Conservation (phyloP, 176 grass and related monocot genomes). For the Olyra latifolia region DNA sequence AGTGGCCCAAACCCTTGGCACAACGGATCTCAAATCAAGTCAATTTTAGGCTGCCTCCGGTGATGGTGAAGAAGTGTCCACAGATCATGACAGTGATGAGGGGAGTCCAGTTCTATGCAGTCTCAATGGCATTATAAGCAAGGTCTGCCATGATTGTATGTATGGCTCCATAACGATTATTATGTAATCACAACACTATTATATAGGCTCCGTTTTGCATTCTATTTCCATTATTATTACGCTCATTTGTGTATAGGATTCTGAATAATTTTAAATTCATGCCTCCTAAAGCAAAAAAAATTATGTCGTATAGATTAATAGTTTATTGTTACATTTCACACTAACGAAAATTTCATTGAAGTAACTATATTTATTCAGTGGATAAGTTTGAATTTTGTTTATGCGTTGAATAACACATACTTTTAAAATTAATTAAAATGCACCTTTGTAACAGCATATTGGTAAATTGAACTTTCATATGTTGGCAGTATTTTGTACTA, state of each 20-base stretch:
- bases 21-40: slow-evolving; percentile 56
- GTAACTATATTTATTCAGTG: background rate
- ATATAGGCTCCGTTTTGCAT: background rate
- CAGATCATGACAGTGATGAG: slow-evolving; percentile 6
- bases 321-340: background rate
- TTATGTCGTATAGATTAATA: background rate
- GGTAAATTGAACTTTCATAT: background rate
- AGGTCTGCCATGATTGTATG: background rate
- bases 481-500: background rate
- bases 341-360: background rate
- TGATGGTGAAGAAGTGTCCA: background rate
- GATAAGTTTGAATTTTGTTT: background rate
- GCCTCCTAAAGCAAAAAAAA: background rate
- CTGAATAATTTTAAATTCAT: too few relatives aligned
- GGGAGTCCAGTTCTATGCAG: too few relatives aligned
- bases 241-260: too few relatives aligned
- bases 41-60: slow-evolving; percentile 13
- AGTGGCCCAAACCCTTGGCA: slow-evolving; percentile 62
- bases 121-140: background rate
- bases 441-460: background rate
- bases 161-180: background rate
- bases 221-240: too few relatives aligned
- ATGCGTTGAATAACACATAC: background rate
- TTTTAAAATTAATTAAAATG: background rate
- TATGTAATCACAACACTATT: background rate